Evolutionary conservation across 2,329 filamentous ascomycete genomes (phyloP), one percentile per base, ranked within the genome.

Genomic region (Fusarium chlamydosporum): DNA sequence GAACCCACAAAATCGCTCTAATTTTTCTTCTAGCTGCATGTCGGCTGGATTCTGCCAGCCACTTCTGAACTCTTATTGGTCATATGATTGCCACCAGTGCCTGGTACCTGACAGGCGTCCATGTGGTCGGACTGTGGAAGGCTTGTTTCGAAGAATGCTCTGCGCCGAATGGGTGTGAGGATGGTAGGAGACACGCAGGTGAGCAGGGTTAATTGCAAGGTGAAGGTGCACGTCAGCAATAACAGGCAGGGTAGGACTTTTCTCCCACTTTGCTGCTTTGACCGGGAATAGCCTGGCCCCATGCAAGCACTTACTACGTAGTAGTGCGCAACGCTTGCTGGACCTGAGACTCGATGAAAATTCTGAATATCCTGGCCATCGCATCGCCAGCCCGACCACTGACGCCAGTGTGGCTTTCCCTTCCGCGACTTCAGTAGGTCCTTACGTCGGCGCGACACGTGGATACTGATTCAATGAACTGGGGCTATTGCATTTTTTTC

Each of bases 61-160:
- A 37, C 42, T 45, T 65, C 55, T 47, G 42, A 11, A 31, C 46
- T 50, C 46, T 64, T 58, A 80, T 80, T 81, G 79, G 80, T 46
- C 69, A 54, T 61, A 40, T 54, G 33, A 54, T 67, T 57, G 46
- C 71, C 70, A 67, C 62, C 68, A 53, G 77, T 78, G 71, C 77
- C 79, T 78, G 79, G 80, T 82, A 78, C 80, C 80, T 82, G 79
- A 76, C 78, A 78, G 74, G 61, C 61, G 68, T 73, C 77, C 78
- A 81, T 80, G 78, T 81, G 79, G 78, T 74, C 68, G 67, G 72
- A 74, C 74, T 72, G 79, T 40, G 72, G 79, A 76, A 79, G 78
- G 79, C 67, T 73, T 74, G 71, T 68, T 71, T 70, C 65, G 50
- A 71, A 68, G 59, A 61, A 55, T 60, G 47, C 54, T 59, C 42